Base-by-base conservation (phyloP, 192 early-diverging fungal species). In the Gaertneriomyces sp. region DNA sequence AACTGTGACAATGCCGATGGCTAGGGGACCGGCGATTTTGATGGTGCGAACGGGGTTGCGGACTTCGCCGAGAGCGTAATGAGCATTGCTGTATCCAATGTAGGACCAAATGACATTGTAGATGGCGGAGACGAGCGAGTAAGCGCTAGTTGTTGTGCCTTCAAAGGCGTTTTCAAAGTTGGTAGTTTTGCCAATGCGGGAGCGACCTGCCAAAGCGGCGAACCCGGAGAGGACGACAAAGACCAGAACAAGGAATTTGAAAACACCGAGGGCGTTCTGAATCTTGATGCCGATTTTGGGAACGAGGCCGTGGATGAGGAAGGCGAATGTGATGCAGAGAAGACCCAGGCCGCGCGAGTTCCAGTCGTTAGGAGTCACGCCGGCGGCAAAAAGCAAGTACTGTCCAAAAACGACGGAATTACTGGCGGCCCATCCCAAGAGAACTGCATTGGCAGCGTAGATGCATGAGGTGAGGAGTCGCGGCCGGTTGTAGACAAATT, bases 21-120 rank as follows among this genome's bases (percentile, higher is more conserved):
- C 87, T 14, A 88, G 81, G 61, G 89, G 83, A n/a, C 89, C 88
- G 5, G 91, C 88, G 60, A 85, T 82, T 11, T 90, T 91, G 45
- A 93, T 72, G 62, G 92, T 92, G 38, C 85, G 83, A 6, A 86
- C 80, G 38, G 93, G 93, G 50, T 84, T 76, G 12, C 58, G 87
- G 80, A 94, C 88, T 79, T 94, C 93, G 49, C 88, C 89, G 49
- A 90, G 83, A 49, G 88, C 85, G 66, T 91, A 91, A 59, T 89
- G 90, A 14, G 92, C 69, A 60, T 91, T 92, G 42, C 87, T 86
- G 85, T 87, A 88, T 10, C 84, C 81, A 42, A 79, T 77, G 70
- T 84, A 84, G 11, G 79, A 79, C 74, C 77, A 88, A 53, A 82
- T 76, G 25, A 80, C 79, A 7, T 64, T 64, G 62, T 64, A 64